Base-by-base conservation (phyloP, 306 rosid species). In the Lathyrus oleraceus region DNA sequence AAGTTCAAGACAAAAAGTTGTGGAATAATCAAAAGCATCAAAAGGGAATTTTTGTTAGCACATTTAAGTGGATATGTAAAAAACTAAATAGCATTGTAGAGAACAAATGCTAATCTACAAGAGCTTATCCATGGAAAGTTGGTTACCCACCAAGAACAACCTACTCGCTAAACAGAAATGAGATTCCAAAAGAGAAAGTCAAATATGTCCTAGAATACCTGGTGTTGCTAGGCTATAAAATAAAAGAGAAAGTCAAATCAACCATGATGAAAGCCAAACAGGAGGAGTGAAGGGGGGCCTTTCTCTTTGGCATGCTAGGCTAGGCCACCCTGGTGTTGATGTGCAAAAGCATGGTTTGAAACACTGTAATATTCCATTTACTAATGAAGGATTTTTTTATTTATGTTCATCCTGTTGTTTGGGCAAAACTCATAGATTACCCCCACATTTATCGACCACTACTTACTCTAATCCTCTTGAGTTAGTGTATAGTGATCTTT, bases 201-300 rank as follows among this genome's bases (percentile, higher is more conserved):
- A 36, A 13, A 56, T 36, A 32, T 17, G 30, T 32, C 61, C 67
- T 56, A 66, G 61, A 74, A 74, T n/a, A n/a, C n/a, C n/a, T n/a
- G n/a, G n/a, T n/a, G n/a, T n/a, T n/a, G n/a, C n/a, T n/a, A n/a
- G n/a, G n/a, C n/a, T n/a, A n/a, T n/a, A n/a, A n/a, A n/a, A n/a
- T n/a, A n/a, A n/a, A n/a, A n/a, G n/a, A n/a, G n/a, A n/a, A n/a
- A n/a, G n/a, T n/a, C n/a, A n/a, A n/a, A n/a, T n/a, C n/a, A n/a
- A n/a, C n/a, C n/a, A n/a, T n/a, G n/a, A n/a, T n/a, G n/a, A n/a
- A n/a, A n/a, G n/a, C n/a, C n/a, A n/a, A n/a, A n/a, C n/a, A n/a
- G n/a, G n/a, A n/a, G 16, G 67, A 39, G 10, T 7, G 11, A 35
- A 19, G 51, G 67, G n/a, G 48, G n/a, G 51, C 19, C 21, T 45